Base-by-base conservation (phyloP, 192 early-diverging fungal genomes). In the Coemansia umbellata region DNA sequence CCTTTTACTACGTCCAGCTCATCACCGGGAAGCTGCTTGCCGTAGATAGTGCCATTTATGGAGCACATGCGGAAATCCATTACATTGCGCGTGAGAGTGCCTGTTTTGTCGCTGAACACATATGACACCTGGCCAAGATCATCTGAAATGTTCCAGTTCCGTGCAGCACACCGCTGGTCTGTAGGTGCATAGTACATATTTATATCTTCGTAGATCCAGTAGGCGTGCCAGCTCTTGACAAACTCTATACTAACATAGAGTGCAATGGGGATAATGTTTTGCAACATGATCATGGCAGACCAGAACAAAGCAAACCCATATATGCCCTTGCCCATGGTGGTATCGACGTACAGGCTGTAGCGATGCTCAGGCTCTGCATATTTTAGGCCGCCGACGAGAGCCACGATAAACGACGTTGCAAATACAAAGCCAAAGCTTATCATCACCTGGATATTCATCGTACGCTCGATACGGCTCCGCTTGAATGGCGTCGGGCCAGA, bases 51-150 rank as follows among this genome's bases (percentile, higher is more conserved):
- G 11, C 94, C 95, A 54, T 82, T 82, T 62, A 98, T 90, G 0
- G 87, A 82, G 71, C 90, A 93, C 78, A 91, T 91, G 43, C 91
- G 91, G 54, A 98, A 98, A 66, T 94, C 66, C 95, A 98, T 98
- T 27, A 91, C 83, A 58, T 98, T 98, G 55, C 88, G 86, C 7
- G 95, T 98, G 47, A 98, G 75, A 5, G 95, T 95, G 13, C 95
- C 95, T 14, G 95, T 98, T 60, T 98, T 98, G 74, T 98, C 95
- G 21, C 87, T 88, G 60, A 98, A 98, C 1, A 98, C 84, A 63
- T 98, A 98, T 60, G 94, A 90, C 26, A 98, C 92, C 63, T 95
- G 92, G 47, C 92, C 93, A 37, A 98, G 74, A 59, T 98, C 96
- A 58, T 98, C 96, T 10, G 90, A 92, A 18, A 98, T 74, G 63